Conservation (phyloP, 768 basidiomycete species). For the Leccinum barrowsii region DNA sequence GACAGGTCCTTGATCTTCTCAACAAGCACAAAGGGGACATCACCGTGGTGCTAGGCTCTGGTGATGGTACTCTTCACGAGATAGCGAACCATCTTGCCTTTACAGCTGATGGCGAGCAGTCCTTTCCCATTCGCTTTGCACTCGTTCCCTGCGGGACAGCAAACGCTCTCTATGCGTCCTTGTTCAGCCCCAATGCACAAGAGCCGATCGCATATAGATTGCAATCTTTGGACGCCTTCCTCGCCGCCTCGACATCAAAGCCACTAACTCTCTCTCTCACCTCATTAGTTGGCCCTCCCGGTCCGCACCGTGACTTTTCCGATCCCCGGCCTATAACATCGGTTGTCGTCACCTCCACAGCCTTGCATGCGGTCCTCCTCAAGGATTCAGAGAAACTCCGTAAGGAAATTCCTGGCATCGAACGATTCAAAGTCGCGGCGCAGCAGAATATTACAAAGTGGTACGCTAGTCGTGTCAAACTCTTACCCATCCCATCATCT, state of each 20-base stretch:
- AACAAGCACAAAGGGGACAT: slow-evolving; percentile 29
- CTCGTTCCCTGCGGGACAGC: slow-evolving; percentile 84
- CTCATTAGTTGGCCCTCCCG: slow-evolving; percentile 36
- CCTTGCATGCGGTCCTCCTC: slow-evolving; percentile 82
- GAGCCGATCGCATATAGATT: slow-evolving; percentile 42
- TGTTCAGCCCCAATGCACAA: slow-evolving; percentile 54
- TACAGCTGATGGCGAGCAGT: slow-evolving; percentile 10
- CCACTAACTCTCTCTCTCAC: slow-evolving; percentile 57
- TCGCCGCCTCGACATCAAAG: slow-evolving; percentile 34
- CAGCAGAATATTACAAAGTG: slow-evolving; percentile 67
- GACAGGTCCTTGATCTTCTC: slow-evolving; percentile 41
- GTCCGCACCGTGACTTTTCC: slow-evolving; percentile 11
- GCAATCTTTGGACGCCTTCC: slow-evolving; percentile 52
- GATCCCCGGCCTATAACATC: slow-evolving; percentile 41
- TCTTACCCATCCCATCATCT: slow-evolving; percentile 45
- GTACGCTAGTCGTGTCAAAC: slow-evolving; percentile 57
- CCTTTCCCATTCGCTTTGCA: slow-evolving; percentile 39
- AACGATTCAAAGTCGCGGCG: slow-evolving; percentile 87
- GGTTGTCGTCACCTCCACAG: slow-evolving; percentile 83
- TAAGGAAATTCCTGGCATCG: slow-evolving; percentile 64
- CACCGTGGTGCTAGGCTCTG: slow-evolving; percentile 66
- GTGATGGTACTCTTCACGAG: slow-evolving; percentile 93
- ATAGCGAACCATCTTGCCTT: slow-evolving; percentile 59
- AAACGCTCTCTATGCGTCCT: slow-evolving; percentile 81
- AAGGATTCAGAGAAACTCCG: slow-evolving; percentile 78